Base-by-base conservation (phyloP, 2,329 filamentous ascomycete species). In the Nemania diffusa region DNA sequence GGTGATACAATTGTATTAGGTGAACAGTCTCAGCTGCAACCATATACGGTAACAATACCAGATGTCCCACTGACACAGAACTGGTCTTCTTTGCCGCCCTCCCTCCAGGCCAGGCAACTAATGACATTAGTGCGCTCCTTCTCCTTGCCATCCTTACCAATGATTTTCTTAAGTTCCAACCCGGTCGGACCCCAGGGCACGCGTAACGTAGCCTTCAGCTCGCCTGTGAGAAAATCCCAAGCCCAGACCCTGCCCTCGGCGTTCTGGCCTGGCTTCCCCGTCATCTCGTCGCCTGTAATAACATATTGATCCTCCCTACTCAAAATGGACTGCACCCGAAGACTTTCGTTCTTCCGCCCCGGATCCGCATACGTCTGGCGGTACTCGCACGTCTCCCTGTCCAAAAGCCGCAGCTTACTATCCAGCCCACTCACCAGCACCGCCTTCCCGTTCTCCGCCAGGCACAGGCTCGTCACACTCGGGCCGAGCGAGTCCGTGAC, bases 151-250 rank as follows among this genome's bases (percentile, higher is more conserved):
- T 90, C 87, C 66, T 83, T 84, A 0, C 87, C 88, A 15, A 90
- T 79, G 13, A 83, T 82, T 72, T 84, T 88, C 75, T 80, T 82
- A 0, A 78, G 78, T 44, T 83, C 83, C 46, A 80, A 79, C 2
- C 82, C 83, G n/a, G 76, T 74, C 3, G 85, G 84, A 1, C 86
- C 86, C 87, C 86, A 88, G 0, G 87, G 85, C 3, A 88, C 82
- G 40, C 77, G 80, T 5, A 97, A 80, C 71, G 83, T 88, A 34
- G 91, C 88, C 65, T 88, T 83, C 57, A 92, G 77, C 62, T 89
- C 87, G 1, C 93, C 94, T 5, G 86, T 91, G 62, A 97, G 78
- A 22, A 97, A 81, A 80, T 97, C 94, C 95, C 95, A 98, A 1
- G 89, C 92, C 82, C 90, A 90, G 7, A 94, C 80, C 74, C 84